These are phyloP conservation scores for Suhomyces vadensis DNA, from an alignment of 805 yeast species.

Conservation along the genomic window DNA sequence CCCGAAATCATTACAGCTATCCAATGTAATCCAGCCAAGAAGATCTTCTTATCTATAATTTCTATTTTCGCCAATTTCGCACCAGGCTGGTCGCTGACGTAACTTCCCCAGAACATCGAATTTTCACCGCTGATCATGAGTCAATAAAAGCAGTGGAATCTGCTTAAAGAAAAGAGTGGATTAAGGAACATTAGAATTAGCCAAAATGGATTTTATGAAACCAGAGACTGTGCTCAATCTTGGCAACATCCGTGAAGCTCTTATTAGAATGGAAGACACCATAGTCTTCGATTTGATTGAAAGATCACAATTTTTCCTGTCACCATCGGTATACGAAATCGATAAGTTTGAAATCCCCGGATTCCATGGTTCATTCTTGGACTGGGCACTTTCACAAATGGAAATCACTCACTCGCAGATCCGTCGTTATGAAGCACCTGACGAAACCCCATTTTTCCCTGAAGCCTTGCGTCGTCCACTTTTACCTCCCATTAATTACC, in stretches of 20 bases:
- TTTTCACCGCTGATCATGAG: not conserved
- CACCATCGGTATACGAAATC: slow-evolving; percentile 69
- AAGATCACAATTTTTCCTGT: slow-evolving; percentile 80
- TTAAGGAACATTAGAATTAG: not conserved
- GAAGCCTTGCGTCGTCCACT: slow-evolving; percentile 63
- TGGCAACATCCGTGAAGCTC: slow-evolving; percentile 76
- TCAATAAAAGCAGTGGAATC: too few relatives aligned
- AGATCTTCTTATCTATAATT: too few relatives aligned
- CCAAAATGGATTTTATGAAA: slow-evolving; percentile 74
- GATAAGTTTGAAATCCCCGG: slow-evolving; percentile 61
- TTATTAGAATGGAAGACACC: slow-evolving; percentile 95
- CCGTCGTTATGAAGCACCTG: slow-evolving; percentile 91
- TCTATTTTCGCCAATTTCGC: too few relatives aligned
- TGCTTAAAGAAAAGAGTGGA: too few relatives aligned
- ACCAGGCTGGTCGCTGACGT: slow-evolving; percentile 1
- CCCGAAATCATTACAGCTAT: too few relatives aligned
- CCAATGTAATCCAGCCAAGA: too few relatives aligned
- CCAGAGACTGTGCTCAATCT: slow-evolving; percentile 82
- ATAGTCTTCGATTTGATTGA: slow-evolving; percentile 91
- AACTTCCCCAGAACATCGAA: not conserved
- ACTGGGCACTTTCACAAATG: slow-evolving; percentile 76
- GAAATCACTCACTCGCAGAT: slow-evolving; percentile 70
- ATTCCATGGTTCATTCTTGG: slow-evolving; percentile 79
- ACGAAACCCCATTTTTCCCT: slow-evolving; percentile 89
- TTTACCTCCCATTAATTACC: slow-evolving; percentile 77